A percentile compares a stretch with the other conserved stretches of the same genome.
Conservation (phyloP, 78 protist species). For the Dictyostelium firmibasis region DNA sequence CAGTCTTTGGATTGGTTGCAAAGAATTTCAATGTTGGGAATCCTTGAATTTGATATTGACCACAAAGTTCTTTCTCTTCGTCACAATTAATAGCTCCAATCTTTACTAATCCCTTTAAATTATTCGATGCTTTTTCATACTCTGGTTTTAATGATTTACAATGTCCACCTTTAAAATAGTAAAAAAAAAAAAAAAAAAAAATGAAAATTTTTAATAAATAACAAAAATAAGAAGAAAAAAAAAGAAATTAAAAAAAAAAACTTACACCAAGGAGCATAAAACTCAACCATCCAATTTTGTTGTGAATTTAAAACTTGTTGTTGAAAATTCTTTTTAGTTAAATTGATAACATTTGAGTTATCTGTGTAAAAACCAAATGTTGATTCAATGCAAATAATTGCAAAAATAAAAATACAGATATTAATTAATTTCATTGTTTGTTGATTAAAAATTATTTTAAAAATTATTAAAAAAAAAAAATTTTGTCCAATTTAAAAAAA, state of each 20-base stretch:
- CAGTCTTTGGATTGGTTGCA: constrained; percentile 22
- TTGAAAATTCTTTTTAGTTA: constrained; percentile 57
- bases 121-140: constrained; percentile 66
- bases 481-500: not conserved
- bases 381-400: not conserved
- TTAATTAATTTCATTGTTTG: not conserved
- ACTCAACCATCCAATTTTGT: constrained; percentile 79
- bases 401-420: not conserved
- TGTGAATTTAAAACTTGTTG: constrained; percentile 30
- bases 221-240: not conserved
- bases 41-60: constrained; percentile 69
- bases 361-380: constrained; percentile 9
- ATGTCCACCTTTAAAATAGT: constrained; percentile 54
- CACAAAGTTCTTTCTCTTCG: constrained; percentile 81
- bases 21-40: constrained; percentile 84
- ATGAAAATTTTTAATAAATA: not conserved
- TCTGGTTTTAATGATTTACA: constrained; percentile 79
- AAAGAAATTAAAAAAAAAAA: not conserved
- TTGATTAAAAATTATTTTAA: not conserved
- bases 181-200: not conserved
- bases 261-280: constrained; percentile 85
- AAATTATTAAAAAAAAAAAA: not conserved
- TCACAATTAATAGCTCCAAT: constrained; percentile 85
- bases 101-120: constrained; percentile 68
- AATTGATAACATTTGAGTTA: constrained; percentile 29